A percentile compares a stretch with the other conserved stretches of the same genome.
phyloP scores from a whole-genome alignment of 352 stramenopile species.

The Phytophthora idaei region DNA sequence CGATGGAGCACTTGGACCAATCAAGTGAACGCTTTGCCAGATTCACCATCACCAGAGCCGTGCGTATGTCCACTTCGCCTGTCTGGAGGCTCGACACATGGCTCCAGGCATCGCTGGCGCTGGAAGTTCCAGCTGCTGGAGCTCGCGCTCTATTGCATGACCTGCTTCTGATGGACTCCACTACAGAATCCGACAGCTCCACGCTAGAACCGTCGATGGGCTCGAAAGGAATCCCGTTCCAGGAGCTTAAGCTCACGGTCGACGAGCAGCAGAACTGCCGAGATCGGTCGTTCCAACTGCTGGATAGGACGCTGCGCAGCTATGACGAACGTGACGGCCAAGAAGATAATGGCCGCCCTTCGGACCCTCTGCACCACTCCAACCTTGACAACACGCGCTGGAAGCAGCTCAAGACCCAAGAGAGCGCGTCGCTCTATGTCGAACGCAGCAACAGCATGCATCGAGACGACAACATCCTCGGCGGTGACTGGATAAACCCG shows the following conservation, averaged over 20 bases:
- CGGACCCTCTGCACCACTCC: conserved; percentile 20
- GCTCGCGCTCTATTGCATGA: conserved; percentile 16
- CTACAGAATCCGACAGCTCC: conserved; percentile 18
- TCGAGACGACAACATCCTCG: conserved; percentile 31
- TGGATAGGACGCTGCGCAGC: conserved; percentile 37
- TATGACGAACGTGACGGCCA: conserved; percentile 35
- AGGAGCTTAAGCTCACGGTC: conserved; percentile 19
- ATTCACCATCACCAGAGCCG: conserved; percentile 33
- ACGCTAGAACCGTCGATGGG: conserved; percentile 11
- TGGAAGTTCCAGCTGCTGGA: conserved; percentile 20
- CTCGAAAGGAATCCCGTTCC: conserved; percentile 19
- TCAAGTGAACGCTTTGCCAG: conserved; percentile 10
- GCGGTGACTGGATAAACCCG: conserved; percentile 33
- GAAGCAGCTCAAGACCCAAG: conserved; percentile 39
- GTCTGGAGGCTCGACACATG: conserved; percentile 22
- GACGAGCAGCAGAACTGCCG: conserved; percentile 34
- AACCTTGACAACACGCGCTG: conserved; percentile 34
- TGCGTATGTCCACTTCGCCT: conserved; percentile 16
- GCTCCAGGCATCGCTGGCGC: conserved; percentile 8
- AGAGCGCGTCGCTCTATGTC: conserved; percentile 34
- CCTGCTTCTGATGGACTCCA: conserved; percentile 12
- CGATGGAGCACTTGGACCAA: conserved; percentile 5
- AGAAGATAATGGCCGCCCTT: conserved; percentile 15
- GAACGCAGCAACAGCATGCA: conserved; percentile 28
- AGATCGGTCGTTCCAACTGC: conserved; percentile 35